Percentiles rank a stretch among this genome's conserved stretches.
Conservation (phyloP, 352 stramenopile genomes). For the Pythium pectinolyticum region DNA sequence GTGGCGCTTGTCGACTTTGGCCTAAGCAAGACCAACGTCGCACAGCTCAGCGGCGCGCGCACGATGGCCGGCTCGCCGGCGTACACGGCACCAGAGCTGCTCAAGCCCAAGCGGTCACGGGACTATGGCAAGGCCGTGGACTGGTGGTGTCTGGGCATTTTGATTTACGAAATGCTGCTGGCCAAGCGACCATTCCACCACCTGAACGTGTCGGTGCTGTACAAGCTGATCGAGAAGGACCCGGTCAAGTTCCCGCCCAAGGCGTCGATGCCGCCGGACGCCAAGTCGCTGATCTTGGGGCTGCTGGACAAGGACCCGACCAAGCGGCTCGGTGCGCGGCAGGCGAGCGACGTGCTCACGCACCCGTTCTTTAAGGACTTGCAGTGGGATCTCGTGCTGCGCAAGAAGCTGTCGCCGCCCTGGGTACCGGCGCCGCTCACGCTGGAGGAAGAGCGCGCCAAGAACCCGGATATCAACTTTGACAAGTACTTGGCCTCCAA, state of each 20-base stretch:
- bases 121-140: constrained; percentile 88
- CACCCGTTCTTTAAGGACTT: constrained; percentile 84
- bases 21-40: constrained; percentile 91
- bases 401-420: constrained; percentile 75
- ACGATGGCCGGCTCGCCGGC: constrained; percentile 84
- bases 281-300: constrained; percentile 70
- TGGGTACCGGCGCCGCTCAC: constrained; percentile 73
- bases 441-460: constrained; percentile 70
- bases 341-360: constrained; percentile 79
- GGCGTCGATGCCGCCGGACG: constrained; percentile 62
- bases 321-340: constrained; percentile 70
- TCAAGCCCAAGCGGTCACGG: constrained; percentile 77
- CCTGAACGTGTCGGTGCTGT: constrained; percentile 88
- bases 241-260: constrained; percentile 85
- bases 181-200: constrained; percentile 91
- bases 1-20: constrained; percentile 95
- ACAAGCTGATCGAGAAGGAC: constrained; percentile 90
- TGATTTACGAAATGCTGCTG: constrained; percentile 92
- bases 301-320: constrained; percentile 84
- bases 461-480: constrained; percentile 83
- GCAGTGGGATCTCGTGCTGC: constrained; percentile 79
- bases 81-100: constrained; percentile 78
- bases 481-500: constrained; percentile 85
- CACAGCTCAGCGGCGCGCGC: constrained; percentile 75
- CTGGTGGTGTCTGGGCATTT: constrained; percentile 88